Evolutionary conservation across 179 eudicot species (phyloP).

Genomic region (Carnegiea gigantea): DNA sequence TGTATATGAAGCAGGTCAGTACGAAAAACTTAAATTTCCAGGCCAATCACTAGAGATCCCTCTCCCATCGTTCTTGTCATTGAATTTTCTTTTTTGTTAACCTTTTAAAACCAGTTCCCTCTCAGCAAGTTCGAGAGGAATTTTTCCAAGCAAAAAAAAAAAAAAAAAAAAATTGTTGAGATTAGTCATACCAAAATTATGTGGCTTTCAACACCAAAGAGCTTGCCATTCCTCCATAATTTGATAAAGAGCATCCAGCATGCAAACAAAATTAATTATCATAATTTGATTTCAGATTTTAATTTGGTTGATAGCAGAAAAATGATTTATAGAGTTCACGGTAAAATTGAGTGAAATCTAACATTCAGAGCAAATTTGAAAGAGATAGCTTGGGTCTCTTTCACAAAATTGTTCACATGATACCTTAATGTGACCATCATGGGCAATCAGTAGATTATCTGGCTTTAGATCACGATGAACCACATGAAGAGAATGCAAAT

Average conservation of each 20-base stretch:
- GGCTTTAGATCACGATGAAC: constrained; percentile 99
- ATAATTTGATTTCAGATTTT: neutral
- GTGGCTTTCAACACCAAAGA: no score
- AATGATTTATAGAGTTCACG: neutral
- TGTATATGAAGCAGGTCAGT: no score
- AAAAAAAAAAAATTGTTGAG: neutral
- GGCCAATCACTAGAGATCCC: no score
- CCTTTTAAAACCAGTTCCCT: neutral
- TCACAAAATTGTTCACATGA: neutral
- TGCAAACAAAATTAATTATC: neutral
- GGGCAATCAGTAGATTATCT: constrained; percentile 96
- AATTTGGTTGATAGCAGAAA: neutral
- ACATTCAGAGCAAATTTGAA: neutral
- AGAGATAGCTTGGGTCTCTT: neutral
- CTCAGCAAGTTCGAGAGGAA: neutral
- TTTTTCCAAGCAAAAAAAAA: no score
- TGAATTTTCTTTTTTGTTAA: no score
- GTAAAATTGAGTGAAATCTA: neutral
- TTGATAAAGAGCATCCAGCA: neutral
- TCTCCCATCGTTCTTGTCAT: no score
- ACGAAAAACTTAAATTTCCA: no score
- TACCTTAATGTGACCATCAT: constrained; percentile 99
- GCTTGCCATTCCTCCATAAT: neutral
- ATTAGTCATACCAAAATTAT: neutral
- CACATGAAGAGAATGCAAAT: constrained; percentile 87